Conservation (phyloP, 1,284 basidiomycete genomes). For the Rhodotorula sp. region DNA sequence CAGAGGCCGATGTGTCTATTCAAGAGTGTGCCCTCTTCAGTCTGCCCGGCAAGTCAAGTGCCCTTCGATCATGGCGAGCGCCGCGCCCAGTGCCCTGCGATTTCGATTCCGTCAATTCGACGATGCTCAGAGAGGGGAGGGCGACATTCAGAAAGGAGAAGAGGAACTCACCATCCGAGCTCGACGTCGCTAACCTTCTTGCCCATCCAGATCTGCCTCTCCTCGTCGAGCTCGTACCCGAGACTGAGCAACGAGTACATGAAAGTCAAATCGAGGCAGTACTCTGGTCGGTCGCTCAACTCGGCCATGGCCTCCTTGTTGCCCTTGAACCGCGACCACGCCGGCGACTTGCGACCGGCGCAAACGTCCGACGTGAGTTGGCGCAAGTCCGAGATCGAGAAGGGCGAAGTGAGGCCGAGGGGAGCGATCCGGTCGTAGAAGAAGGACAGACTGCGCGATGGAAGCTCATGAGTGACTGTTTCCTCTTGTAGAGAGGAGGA, state of each 20-base stretch:
- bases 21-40: not conserved
- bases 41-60: slow-evolving; percentile 33
- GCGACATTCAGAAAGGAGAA: not conserved
- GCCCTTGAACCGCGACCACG: slow-evolving; percentile 46
- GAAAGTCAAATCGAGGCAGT: slow-evolving; percentile 93
- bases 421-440: slow-evolving; percentile 93
- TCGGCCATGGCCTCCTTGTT: slow-evolving; percentile 66
- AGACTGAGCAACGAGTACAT: slow-evolving; percentile 84
- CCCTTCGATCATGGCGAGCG: slow-evolving; percentile 36
- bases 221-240: slow-evolving; percentile 75
- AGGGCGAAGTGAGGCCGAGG: slow-evolving; percentile 59
- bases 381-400: slow-evolving; percentile 66
- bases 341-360: slow-evolving; percentile 55
- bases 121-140: not conserved
- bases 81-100: slow-evolving; percentile 40
- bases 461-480: slow-evolving; percentile 48
- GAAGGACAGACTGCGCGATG: slow-evolving; percentile 70
- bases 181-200: slow-evolving; percentile 91
- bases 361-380: slow-evolving; percentile 70
- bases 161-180: slow-evolving; percentile 70
- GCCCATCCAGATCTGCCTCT: slow-evolving; percentile 69
- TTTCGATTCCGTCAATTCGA: too few relatives aligned
- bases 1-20: too few relatives aligned
- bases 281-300: slow-evolving; percentile 80
- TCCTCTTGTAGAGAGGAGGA: slow-evolving; percentile 45